A percentile compares a stretch with the other conserved stretches of the same genome.
Evolutionary conservation across 75 land plant genomes (phyloP).

Genomic region (Adiantum capillusveneris): DNA sequence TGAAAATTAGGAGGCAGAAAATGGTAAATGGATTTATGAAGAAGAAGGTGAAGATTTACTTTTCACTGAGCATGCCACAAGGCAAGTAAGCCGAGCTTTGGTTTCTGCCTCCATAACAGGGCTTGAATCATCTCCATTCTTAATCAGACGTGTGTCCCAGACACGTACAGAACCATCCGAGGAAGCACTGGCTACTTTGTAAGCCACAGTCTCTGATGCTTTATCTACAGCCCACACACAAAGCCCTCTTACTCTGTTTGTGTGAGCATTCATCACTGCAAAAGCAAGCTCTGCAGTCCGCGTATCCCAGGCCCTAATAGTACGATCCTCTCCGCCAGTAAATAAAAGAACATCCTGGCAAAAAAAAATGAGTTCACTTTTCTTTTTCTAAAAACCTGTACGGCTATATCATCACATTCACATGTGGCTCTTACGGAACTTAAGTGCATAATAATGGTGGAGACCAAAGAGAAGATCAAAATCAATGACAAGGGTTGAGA

Average conservation of each 20-base stretch:
- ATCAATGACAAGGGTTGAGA: no score
- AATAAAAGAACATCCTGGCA: constrained; percentile 57
- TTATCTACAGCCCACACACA: constrained; percentile 36
- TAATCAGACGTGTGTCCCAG: constrained; percentile 75
- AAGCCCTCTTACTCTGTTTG: constrained; percentile 75
- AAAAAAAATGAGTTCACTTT: not conserved
- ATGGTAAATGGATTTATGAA: no score
- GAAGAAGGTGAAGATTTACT: no score
- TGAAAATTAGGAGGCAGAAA: no score
- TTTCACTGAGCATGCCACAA: constrained; percentile 65
- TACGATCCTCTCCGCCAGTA: constrained; percentile 83
- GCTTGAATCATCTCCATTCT: constrained; percentile 30
- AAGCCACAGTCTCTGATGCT: constrained; percentile 22
- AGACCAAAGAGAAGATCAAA: no score
- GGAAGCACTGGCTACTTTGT: constrained; percentile 78
- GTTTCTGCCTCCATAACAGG: constrained; percentile 68
- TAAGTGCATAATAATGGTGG: no score
- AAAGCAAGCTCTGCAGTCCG: constrained; percentile 54
- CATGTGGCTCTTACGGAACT: no score
- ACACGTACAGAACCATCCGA: constrained; percentile 81
- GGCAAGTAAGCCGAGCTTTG: constrained; percentile 83
- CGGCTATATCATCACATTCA: no score
- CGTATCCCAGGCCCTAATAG: constrained; percentile 79
- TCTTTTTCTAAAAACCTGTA: no score
- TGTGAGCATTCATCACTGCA: constrained; percentile 60